Evolutionary conservation across 768 basidiomycete genomes (phyloP).

Genomic region (Trametes gibbosa): DNA sequence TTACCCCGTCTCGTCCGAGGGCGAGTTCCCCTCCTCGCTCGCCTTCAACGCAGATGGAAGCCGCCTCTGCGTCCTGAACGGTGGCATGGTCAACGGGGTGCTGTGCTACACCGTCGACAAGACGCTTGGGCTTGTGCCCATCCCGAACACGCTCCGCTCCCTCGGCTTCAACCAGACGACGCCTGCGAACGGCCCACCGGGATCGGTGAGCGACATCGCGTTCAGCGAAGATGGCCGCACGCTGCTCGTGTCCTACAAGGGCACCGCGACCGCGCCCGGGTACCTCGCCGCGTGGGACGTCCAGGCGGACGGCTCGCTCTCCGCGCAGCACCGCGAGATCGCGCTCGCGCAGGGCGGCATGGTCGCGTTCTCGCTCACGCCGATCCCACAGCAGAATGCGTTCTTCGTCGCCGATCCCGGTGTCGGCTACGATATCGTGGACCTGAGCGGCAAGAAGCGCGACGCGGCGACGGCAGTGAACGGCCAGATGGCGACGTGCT

Average conservation of each 20-base stretch:
- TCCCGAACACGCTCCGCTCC: conserved; percentile 41
- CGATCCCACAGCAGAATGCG: conserved; percentile 28
- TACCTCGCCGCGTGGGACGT: conserved; percentile 52
- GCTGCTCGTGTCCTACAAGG: conserved; percentile 49
- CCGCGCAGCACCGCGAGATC: conserved; percentile 37
- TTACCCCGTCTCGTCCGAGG: conserved; percentile 40
- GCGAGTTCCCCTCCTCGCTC: conserved; percentile 51
- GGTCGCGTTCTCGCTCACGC: conserved; percentile 46
- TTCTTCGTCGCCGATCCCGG: conserved; percentile 29
- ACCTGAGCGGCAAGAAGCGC: conserved; percentile 22
- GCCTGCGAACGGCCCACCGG: conserved; percentile 47
- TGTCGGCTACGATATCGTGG: conserved; percentile 30
- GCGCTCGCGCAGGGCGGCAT: conserved; percentile 39
- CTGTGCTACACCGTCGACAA: conserved; percentile 44
- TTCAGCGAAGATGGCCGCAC: conserved; percentile 44
- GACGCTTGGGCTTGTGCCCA: conserved; percentile 38
- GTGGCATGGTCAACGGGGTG: conserved; percentile 36
- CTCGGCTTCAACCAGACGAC: conserved; percentile 50
- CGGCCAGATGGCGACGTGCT: conserved; percentile 31
- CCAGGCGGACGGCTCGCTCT: conserved; percentile 40
- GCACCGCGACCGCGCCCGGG: conserved; percentile 43
- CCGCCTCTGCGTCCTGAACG: conserved; percentile 35
- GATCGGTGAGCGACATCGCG: conserved; percentile 42
- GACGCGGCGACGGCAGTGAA: conserved; percentile 17
- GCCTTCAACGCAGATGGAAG: conserved; percentile 33